Conservation (phyloP, 2,329 filamentous ascomycete species). For the Xylaria sp. region DNA sequence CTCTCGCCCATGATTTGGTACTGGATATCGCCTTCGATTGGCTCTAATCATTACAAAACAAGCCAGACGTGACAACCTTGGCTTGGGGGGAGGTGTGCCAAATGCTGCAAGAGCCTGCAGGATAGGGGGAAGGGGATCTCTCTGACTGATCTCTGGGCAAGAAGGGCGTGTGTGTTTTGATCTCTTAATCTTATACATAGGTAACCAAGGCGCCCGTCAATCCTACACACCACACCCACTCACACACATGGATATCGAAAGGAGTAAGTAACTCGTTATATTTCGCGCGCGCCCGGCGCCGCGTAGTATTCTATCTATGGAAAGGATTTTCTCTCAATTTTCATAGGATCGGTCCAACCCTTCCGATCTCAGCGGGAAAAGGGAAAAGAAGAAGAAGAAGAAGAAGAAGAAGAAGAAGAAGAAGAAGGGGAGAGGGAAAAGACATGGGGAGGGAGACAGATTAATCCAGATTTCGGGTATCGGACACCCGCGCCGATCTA, state of each 20-base stretch:
- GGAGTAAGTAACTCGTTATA: background rate
- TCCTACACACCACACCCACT: no score
- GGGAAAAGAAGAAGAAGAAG: no score
- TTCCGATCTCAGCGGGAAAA: slow-evolving; percentile 15
- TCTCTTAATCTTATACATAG: background rate
- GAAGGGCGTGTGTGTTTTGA: background rate
- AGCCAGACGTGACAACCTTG: background rate
- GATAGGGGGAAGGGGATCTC: no score
- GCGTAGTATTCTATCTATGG: no score
- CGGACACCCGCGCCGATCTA: slow-evolving; percentile 3
- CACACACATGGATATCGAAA: no score
- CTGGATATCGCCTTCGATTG: background rate
- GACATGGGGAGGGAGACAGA: background rate
- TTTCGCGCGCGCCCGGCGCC: background rate
- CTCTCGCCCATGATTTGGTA: background rate
- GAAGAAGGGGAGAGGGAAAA: no score
- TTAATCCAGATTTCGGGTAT: slow-evolving; percentile 20
- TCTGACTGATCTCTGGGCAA: background rate
- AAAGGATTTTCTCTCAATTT: background rate
- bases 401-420: no score
- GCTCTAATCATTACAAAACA: background rate
- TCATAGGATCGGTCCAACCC: slow-evolving; percentile 16
- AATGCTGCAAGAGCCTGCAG: background rate
- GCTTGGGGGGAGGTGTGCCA: background rate
- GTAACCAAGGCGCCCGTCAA: no score